These are phyloP conservation scores for Porpolomopsis calyptriformis DNA, from an alignment of 768 basidiomycete species.

Conservation along the genomic window DNA sequence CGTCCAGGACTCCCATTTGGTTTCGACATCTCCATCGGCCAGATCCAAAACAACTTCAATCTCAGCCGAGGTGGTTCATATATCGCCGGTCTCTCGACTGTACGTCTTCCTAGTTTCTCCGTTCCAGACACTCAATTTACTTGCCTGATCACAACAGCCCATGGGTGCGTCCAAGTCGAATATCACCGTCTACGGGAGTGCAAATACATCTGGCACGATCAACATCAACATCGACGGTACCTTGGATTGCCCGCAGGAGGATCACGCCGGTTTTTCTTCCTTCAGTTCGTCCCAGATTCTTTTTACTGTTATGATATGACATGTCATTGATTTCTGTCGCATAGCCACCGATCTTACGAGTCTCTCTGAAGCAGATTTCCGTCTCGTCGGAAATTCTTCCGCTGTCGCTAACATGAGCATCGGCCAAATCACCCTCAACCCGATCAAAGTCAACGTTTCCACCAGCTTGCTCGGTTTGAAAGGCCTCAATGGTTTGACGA, in stretches of 20 bases:
- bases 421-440: constrained; percentile 57
- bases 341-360: constrained; percentile 50
- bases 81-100: constrained; percentile 53
- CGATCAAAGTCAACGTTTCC: constrained; percentile 63
- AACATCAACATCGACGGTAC: constrained; percentile 54
- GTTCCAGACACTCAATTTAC: background rate
- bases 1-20: constrained; percentile 58
- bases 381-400: constrained; percentile 46
- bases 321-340: constrained; percentile 5
- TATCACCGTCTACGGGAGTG: constrained; percentile 39
- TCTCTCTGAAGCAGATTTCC: constrained; percentile 36
- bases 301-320: constrained; percentile 1
- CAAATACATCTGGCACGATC: constrained; percentile 51
- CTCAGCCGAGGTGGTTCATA: constrained; percentile 41
- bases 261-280: constrained; percentile 41
- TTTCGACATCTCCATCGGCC: constrained; percentile 44
- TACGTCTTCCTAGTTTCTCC: constrained; percentile 15
- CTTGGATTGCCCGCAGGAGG: constrained; percentile 35
- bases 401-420: constrained; percentile 52
- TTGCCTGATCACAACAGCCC: constrained; percentile 33
- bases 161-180: constrained; percentile 53
- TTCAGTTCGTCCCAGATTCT: constrained; percentile 38
- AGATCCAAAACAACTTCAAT: constrained; percentile 58
- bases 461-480: constrained; percentile 49
- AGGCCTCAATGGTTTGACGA: constrained; percentile 46